Evolutionary conservation across 192 early-diverging fungal species (phyloP).

Genomic region (Rhizophagus clarus): DNA sequence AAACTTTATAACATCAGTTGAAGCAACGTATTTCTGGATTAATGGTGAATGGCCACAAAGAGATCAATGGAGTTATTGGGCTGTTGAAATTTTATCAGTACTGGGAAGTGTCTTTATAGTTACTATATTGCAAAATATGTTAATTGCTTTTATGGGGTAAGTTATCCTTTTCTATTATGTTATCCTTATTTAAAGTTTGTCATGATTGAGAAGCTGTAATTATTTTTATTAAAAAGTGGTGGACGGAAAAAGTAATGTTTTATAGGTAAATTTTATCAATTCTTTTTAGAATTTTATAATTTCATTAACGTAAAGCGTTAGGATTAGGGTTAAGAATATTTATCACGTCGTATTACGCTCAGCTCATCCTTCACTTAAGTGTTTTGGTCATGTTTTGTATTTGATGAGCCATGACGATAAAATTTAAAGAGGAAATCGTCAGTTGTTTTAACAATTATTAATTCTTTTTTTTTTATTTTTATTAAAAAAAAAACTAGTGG

Average conservation of each 20-base stretch:
- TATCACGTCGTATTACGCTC: no score
- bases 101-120: neutral
- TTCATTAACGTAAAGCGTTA: no score
- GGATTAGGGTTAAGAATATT: no score
- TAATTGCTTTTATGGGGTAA: neutral
- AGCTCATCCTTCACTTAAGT: no score
- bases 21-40: neutral
- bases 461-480: neutral
- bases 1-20: neutral
- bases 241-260: neutral
- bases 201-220: neutral
- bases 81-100: neutral
- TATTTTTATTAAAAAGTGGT: neutral
- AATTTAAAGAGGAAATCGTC: no score
- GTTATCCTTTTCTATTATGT: neutral
- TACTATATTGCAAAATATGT: neutral
- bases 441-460: neutral
- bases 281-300: no score
- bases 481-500: neutral
- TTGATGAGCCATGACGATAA: no score
- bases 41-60: neutral
- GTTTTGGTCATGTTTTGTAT: no score
- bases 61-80: neutral
- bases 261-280: no score
- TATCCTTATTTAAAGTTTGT: neutral